Evolutionary conservation across 176 grass and related monocot genomes (phyloP), one percentile per base, ranked within the genome.

Genomic region (Triticum urartu): DNA sequence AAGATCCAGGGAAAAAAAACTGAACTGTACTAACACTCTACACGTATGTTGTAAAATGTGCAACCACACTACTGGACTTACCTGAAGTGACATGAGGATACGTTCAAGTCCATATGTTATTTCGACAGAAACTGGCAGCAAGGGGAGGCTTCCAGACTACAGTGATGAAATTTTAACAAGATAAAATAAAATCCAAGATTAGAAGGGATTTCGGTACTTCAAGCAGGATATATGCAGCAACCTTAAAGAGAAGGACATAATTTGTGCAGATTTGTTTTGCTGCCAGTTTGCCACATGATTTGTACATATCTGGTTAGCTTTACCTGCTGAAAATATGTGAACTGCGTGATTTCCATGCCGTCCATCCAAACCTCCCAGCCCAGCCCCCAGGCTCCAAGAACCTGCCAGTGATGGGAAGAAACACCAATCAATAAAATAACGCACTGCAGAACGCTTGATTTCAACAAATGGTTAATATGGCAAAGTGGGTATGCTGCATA

Each of bases 301-400:
- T 35, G 34, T 35, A 5, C 35, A 48, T 1, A 26, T 47, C 12
- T 4, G 62, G 11, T 60, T 67, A 52, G 75, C 17, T 80, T 2
- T 75, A 95, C 96, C 96, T 98, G 96, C 79, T 98, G 96, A 89
- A 98, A 98, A 89, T 98, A 98, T 86, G 96, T 98, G 90, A 98
- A 98, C 11, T 98, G 96, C 20, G 96, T 98, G 48, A 98, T 98
- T 82, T 98, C 96, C 96, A 98, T 95, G 54, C 96, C 96, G 85
- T 95, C 93, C 91, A 98, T 95, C 96, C 96, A 98, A 89, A 98
- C 90, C 78, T 98, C 96, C 96, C 96, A 98, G 33, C 96, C 96
- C 58, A 98, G 84, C 82, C 96, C 96, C 96, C 96, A 98, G 68
- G 93, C 96, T 79, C 96, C 93, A 84, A 98, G 96, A 88, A 98